Evolutionary conservation across 1,284 basidiomycete genomes (phyloP), one percentile per base, ranked within the genome.

Genomic region (Pseudozyma flocculosa): DNA sequence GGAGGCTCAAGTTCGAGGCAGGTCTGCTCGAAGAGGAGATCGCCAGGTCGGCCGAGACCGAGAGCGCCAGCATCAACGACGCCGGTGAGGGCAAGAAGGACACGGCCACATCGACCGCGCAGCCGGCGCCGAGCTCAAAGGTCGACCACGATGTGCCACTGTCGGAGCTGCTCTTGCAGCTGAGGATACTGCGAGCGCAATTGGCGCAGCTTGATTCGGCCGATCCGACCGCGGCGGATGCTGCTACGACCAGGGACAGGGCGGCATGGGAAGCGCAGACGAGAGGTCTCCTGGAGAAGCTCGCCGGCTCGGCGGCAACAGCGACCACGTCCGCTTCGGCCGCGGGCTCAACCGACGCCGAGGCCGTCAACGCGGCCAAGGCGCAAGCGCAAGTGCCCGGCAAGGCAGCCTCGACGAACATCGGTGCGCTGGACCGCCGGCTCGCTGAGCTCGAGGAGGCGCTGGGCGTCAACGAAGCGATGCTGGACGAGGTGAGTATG

Each of bases 401-500:
- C 7, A 5, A 29, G 26, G 7, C 26, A 29, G 26, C 26, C 26
- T 29, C 26, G 26, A 29, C 26, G 5, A 53, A 44, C 34, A 32
- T 60, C 30, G 54, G 49, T 1, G 43, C 40, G 13, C 45, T 63
- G 17, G 69, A 69, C 32, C 32, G 43, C 15, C 61, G 68, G 4
- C 49, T 70, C 9, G 40, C 50, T 5, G 56, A 57, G 32, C 56
- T 70, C 19, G 72, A 72, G 53, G 40, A 50, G 4, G 49, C 51
- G 3, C 40, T 70, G 10, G 73, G 73, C 23, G 24, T 64, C 4
- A 50, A 59, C 24, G 43, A 66, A 24, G 60, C 54, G 10, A 34
- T 62, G 1, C 36, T 62, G 19, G 68, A 70, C 50, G 68, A 70
- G 32, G 32, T 34, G 32, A 34, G 32, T 34, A 11, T 29, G 26